Evolutionary conservation across 768 basidiomycete genomes (phyloP).

Genomic region (Lactarius sanguifluus): DNA sequence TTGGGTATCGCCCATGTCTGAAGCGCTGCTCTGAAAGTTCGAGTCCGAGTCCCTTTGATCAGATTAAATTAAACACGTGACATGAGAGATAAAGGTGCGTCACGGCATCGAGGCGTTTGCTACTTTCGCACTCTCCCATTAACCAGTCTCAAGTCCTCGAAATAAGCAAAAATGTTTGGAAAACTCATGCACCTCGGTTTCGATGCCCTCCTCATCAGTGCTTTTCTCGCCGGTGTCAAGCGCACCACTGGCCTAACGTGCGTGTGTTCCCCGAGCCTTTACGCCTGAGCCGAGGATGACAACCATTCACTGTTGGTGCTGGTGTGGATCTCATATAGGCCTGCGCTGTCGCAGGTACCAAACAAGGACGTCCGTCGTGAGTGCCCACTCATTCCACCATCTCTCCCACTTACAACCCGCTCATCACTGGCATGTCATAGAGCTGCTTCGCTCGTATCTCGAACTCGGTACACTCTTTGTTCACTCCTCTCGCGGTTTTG

Average conservation of each 20-base stretch:
- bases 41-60: too few species aligned
- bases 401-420: slow-evolving; percentile 3
- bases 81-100: background rate
- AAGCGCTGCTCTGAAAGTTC: too few species aligned
- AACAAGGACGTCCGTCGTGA: slow-evolving; percentile 88
- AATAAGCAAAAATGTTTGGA: slow-evolving; percentile 51
- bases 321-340: slow-evolving; percentile 44
- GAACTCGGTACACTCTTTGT: slow-evolving; percentile 57
- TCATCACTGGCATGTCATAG: slow-evolving; percentile 39
- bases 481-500: background rate
- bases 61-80: background rate
- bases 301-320: background rate
- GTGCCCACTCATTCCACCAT: slow-evolving; percentile 35
- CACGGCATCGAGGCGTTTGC: background rate
- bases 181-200: slow-evolving; percentile 69
- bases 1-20: slow-evolving; percentile 12
- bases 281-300: background rate
- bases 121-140: background rate
- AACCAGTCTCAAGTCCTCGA: background rate
- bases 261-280: slow-evolving; percentile 34
- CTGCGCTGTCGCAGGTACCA: slow-evolving; percentile 69
- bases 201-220: slow-evolving; percentile 76
- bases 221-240: slow-evolving; percentile 81
- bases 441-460: slow-evolving; percentile 72
- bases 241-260: slow-evolving; percentile 86